Base-by-base conservation (phyloP, 495 filamentous ascomycete genomes). In the Amphirosellinia nigrospora region DNA sequence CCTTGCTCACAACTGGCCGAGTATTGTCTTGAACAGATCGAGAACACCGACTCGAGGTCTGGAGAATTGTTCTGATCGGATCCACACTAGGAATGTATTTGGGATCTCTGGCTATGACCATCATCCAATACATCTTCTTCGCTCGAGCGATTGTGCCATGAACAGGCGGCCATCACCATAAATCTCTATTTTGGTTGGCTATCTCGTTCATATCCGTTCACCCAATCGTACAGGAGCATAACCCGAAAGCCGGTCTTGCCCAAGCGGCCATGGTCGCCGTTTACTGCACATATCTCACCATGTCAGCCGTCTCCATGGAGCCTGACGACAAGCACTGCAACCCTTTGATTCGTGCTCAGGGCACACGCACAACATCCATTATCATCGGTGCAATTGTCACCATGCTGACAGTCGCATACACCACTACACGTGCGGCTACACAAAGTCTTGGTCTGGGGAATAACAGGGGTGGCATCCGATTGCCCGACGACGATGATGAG, bases 231-330 rank as follows among this genome's bases (percentile, higher is more conserved):
- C 96, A 99, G 82, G 93, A 94, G 76, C 92, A 89, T 81, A 99
- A 99, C 84, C 86, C 94, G 19, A 92, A 93, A 75, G 96, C 96
- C 23, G 96, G 96, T 56, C 86, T 99, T 71, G 95, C 96, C 13
- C 96, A 99, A 79, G 93, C 94, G 61, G 96, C 96, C 70, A 98
- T 98, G 91, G 96, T 99, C 39, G 93, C 95, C 1, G 87, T 97
- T 66, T 99, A 99, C 85, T 98, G 96, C 87, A 97, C 96, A 56
- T 99, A 99, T 78, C 89, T 99, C 55, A 99, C 96, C 74, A 93
- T 99, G 90, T 97, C 94, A 4, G 96, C 96, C 64, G 96, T 99
- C 2, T 95, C 92, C 66, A 98, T 99, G 96, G 95, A 99, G 75
- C 96, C 96, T 4, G 96, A 99, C 82, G 94, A 98, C 81, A 88